Evolutionary conservation across 306 rosid species (phyloP).

Genomic region (Ziziphus jujuba): DNA sequence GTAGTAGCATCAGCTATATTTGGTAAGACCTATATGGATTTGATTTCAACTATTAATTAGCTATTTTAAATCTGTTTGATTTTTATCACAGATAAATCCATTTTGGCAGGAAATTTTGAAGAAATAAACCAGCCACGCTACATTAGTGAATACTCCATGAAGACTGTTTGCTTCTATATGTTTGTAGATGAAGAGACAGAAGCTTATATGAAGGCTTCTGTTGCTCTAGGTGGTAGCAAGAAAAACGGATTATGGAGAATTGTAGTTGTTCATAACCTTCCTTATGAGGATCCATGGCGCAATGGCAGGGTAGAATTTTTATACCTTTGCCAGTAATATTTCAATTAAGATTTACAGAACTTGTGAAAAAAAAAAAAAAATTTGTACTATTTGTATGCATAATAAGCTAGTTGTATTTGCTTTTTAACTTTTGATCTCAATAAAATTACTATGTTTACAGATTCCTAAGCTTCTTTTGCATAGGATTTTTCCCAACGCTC

Average conservation of each 20-base stretch:
- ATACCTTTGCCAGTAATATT: not conserved
- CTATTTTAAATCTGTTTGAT: not conserved
- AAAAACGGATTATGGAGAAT: slow-evolving; percentile 82
- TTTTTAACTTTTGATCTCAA: slow-evolving; percentile 23
- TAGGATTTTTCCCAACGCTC: slow-evolving; percentile 85
- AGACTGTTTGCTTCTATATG: slow-evolving; percentile 83
- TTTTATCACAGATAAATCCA: slow-evolving; percentile 26
- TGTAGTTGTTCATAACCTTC: slow-evolving; percentile 71
- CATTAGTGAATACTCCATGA: slow-evolving; percentile 64
- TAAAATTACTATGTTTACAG: slow-evolving; percentile 44
- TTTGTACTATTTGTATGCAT: not conserved
- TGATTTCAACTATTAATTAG: slow-evolving; percentile 8
- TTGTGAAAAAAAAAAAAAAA: not conserved
- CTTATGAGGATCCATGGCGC: slow-evolving; percentile 78
- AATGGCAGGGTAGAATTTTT: slow-evolving; percentile 69
- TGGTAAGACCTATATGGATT: slow-evolving; percentile 47
- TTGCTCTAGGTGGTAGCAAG: slow-evolving; percentile 48
- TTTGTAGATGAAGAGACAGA: slow-evolving; percentile 82
- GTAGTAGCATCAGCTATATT: slow-evolving; percentile 93
- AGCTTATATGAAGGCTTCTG: slow-evolving; percentile 48
- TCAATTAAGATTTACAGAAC: not conserved
- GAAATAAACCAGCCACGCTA: slow-evolving; percentile 71
- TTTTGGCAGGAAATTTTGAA: slow-evolving; percentile 75
- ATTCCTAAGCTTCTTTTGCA: slow-evolving; percentile 93
- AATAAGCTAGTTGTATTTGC: slow-evolving; percentile 3